Base-by-base conservation (phyloP, 495 filamentous ascomycete species). In the Tuber indicum region DNA sequence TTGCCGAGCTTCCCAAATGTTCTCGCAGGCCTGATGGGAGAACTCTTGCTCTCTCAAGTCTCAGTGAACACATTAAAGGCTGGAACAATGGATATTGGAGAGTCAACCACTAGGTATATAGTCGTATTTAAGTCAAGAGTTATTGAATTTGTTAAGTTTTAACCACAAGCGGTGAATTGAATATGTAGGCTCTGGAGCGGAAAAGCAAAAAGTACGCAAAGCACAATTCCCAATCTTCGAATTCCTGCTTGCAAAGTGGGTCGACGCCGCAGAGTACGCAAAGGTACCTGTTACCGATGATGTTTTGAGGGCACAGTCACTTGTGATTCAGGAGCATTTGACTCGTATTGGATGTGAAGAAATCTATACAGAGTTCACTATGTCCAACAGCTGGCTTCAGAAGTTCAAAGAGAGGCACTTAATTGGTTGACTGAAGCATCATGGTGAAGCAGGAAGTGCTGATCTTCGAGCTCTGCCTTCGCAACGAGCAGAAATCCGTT, bases 181-280 rank as follows among this genome's bases (percentile, higher is more conserved):
- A 17, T 1, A 17, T 47, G 12, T 45, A 78, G 78, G 76, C 66
- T 71, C 78, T 10, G 76, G 79, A 46, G 78, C 76, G n/a, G 78
- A 71, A 41, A 80, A 79, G 45, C 78, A 80, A 70, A 80, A 80
- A 58, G 78, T 76, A 0, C 52, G 76, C 6, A 76, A 76, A 0
- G 76, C 78, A 3, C 75, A 78, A 74, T 80, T 78, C 49, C 76
- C 76, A 9, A 80, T 80, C 47, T 80, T 80, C 45, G 78, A 80
- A 46, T 80, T 78, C 36, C 75, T 79, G 16, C 71, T 80, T 3
- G 78, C 75, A 3, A 75, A 73, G n/a, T 80, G 78, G 78, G 73
- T 79, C 9, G 78, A 80, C 62, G 76, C 76, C 7, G 76, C 76
- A 8, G 76, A 80, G 70, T 46, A 73, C 9, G 73, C 52, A 36